Conservation (phyloP, 192 early-diverging fungal species). For the Pilaira anomala region DNA sequence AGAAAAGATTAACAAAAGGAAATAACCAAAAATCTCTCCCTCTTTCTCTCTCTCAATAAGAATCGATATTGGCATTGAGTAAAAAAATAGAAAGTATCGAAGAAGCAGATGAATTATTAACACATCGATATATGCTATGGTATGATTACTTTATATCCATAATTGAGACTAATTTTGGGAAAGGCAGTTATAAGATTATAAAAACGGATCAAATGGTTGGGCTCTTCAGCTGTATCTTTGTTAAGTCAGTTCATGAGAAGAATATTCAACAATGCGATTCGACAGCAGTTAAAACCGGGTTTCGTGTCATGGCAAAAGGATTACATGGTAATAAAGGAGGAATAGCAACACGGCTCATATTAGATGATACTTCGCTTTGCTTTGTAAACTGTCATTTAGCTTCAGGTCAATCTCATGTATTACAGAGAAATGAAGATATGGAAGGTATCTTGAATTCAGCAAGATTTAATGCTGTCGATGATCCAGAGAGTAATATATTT, state of each 20-base stretch:
- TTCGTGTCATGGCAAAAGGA: conserved; percentile 61
- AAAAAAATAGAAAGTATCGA: conserved; percentile 50
- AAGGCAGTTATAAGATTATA: conserved; percentile 57
- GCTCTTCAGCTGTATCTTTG: conserved; percentile 85
- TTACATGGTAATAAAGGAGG: conserved; percentile 90
- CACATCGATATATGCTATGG: conserved; percentile 80
- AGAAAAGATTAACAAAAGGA: too few relatives aligned
- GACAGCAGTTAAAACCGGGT: conserved; percentile 82
- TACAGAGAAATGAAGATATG: conserved; percentile 70
- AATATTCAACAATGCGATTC: conserved; percentile 58
- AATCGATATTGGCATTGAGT: not conserved
- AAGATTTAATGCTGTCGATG: conserved; percentile 11
- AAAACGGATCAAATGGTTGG: conserved; percentile 85
- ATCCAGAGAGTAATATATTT: conserved; percentile 47
- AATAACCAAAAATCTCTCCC: too few relatives aligned
- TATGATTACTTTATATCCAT: conserved; percentile 62
- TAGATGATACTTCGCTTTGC: conserved; percentile 76
- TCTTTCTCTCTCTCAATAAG: not conserved
- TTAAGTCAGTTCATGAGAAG: conserved; percentile 53
- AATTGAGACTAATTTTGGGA: conserved; percentile 51
- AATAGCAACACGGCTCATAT: conserved; percentile 66
- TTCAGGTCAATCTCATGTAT: conserved; percentile 72
- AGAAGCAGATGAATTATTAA: conserved; percentile 55
- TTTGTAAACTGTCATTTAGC: conserved; percentile 87
- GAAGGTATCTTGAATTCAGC: conserved; percentile 58